Percentiles rank a stretch among this genome's conserved stretches.
Conservation (phyloP, 2,329 filamentous ascomycete species). For the Blastomyces percursus region DNA sequence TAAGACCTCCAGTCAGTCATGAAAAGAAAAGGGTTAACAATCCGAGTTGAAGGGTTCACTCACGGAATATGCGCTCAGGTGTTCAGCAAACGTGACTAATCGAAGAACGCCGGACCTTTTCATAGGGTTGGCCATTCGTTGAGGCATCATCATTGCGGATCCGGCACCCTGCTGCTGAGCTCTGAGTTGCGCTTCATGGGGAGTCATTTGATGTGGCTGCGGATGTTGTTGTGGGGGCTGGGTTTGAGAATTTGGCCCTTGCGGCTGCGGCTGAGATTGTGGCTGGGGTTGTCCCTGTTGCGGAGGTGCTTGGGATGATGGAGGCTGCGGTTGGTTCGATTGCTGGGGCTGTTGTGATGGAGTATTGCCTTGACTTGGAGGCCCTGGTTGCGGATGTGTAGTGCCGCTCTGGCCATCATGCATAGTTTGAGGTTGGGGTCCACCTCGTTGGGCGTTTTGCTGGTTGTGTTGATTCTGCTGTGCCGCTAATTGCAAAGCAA, state of each 20-base stretch:
- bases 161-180: slow-evolving; percentile 29
- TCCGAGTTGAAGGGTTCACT: slow-evolving; percentile 24
- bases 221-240: slow-evolving; percentile 18
- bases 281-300: slow-evolving; percentile 24
- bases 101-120: slow-evolving; percentile 41
- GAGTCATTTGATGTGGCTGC: slow-evolving; percentile 29
- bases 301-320: slow-evolving; percentile 22
- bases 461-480: slow-evolving; percentile 28
- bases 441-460: slow-evolving; percentile 31
- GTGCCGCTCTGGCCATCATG: slow-evolving; percentile 33
- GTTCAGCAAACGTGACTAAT: slow-evolving; percentile 47
- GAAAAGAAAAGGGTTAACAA: not conserved
- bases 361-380: slow-evolving; percentile 29
- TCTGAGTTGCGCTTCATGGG: slow-evolving; percentile 32
- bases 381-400: slow-evolving; percentile 35
- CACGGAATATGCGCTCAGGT: slow-evolving; percentile 47
- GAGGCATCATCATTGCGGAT: slow-evolving; percentile 30
- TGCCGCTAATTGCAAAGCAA: slow-evolving; percentile 9
- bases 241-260: slow-evolving; percentile 16
- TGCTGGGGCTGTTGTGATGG: slow-evolving; percentile 25
- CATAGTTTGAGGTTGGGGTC: slow-evolving; percentile 33
- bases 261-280: slow-evolving; percentile 24
- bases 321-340: slow-evolving; percentile 21
- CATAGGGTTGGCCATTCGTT: slow-evolving; percentile 24
- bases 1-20: not conserved